Evolutionary conservation across 1,284 basidiomycete species (phyloP).

Genomic region (Leccinum proliferum): DNA sequence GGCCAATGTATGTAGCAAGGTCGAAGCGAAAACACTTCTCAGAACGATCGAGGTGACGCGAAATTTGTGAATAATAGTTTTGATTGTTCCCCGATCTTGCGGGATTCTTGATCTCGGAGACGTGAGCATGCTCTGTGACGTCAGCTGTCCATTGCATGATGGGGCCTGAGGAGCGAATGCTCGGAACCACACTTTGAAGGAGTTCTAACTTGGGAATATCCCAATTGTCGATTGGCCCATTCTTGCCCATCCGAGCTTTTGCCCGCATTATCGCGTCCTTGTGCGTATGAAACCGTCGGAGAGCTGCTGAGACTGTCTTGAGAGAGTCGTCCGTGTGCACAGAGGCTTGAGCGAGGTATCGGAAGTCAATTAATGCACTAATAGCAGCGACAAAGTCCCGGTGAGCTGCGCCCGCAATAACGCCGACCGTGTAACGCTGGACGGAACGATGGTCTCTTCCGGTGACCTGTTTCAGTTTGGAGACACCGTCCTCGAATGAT

Average conservation of each 20-base stretch:
- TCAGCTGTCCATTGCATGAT: not conserved
- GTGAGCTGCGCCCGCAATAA: not conserved
- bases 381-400: not conserved
- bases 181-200: not conserved
- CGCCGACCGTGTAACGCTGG: not conserved
- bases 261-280: not conserved
- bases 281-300: not conserved
- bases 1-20: not conserved
- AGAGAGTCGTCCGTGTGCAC: not conserved
- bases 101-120: not conserved
- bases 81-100: not conserved
- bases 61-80: not conserved
- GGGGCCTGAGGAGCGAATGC: not conserved
- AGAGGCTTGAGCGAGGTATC: not conserved
- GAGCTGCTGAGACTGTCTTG: not conserved
- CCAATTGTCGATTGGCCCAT: not conserved
- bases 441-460: not conserved
- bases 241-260: not conserved
- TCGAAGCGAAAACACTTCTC: not conserved
- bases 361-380: not conserved
- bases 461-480: not conserved
- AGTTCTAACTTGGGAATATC: not conserved
- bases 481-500: not conserved
- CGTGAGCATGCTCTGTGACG: not conserved
- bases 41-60: not conserved